A percentile compares a stretch with the other conserved stretches of the same genome.
These are phyloP conservation scores for Coelastrella sp. DNA, from an alignment of 139 green algal genomes.

Conservation along the genomic window DNA sequence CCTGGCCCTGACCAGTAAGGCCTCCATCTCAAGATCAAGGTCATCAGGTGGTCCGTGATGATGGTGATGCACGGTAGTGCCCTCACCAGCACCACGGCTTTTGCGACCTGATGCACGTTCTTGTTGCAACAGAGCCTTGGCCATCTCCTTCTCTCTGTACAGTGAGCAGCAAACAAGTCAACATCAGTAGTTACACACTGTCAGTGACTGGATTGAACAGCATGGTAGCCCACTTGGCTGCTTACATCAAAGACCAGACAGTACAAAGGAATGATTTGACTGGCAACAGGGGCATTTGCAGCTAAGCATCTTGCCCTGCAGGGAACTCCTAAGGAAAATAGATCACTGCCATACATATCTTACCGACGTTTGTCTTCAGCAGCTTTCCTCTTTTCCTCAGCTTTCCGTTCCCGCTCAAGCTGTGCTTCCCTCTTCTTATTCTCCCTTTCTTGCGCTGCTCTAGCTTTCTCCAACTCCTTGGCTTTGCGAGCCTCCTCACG, in stretches of 20 bases:
- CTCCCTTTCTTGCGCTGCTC: conserved; percentile 58
- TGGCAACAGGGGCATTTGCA: too few relatives aligned
- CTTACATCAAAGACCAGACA: too few relatives aligned
- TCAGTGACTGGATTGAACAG: too few relatives aligned
- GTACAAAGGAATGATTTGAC: too few relatives aligned
- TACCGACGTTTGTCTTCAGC: conserved; percentile 54
- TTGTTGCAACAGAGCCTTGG: conserved; percentile 67
- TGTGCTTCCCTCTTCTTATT: conserved; percentile 52
- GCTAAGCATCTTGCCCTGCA: too few relatives aligned
- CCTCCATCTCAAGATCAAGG: conserved; percentile 72
- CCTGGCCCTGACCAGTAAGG: conserved; percentile 21
- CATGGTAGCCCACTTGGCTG: too few relatives aligned
- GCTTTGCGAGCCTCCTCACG: conserved; percentile 53
- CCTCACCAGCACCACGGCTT: neutral
- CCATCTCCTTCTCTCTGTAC: conserved; percentile 78
- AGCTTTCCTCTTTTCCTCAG: conserved; percentile 63
- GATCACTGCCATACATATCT: neutral
- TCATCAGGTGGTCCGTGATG: conserved; percentile 76
- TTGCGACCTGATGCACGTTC: conserved; percentile 51
- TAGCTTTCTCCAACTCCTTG: conserved; percentile 54
- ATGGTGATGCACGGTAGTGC: conserved; percentile 37
- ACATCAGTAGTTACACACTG: too few relatives aligned
- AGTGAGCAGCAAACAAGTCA: neutral
- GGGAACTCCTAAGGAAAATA: too few relatives aligned
- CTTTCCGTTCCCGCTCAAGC: conserved; percentile 59